A percentile compares a stretch with the other conserved stretches of the same genome.
These are phyloP conservation scores for Fomitopsis palustris DNA, from an alignment of 1,284 basidiomycete species.

Conservation along the genomic window DNA sequence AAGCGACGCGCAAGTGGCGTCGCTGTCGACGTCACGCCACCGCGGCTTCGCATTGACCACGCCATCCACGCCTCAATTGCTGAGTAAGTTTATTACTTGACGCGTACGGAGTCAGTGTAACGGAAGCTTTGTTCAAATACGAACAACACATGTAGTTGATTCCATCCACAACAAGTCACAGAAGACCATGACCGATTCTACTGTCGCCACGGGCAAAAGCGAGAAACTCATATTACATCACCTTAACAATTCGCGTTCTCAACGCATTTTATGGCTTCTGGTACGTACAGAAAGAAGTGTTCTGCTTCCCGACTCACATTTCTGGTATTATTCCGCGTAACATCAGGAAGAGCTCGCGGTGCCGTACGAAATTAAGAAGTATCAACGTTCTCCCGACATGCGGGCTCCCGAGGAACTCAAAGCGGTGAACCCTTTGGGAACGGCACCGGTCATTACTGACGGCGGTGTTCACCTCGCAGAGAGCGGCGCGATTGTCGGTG, in stretches of 20 bases:
- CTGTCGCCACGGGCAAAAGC: not conserved
- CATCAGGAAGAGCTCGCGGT: slow-evolving; percentile 46
- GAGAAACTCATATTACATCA: slow-evolving; percentile 36
- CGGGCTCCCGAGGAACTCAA: slow-evolving; percentile 36
- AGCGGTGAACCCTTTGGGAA: slow-evolving; percentile 29
- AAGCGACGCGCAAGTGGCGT: too few relatives aligned
- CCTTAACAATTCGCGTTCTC: slow-evolving; percentile 48
- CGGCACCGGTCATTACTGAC: slow-evolving; percentile 33
- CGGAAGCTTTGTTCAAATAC: too few relatives aligned
- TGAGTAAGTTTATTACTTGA: too few relatives aligned
- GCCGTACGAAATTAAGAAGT: slow-evolving; percentile 46
- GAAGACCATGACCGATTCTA: not conserved
- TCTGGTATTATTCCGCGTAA: not conserved
- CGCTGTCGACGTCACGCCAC: not conserved
- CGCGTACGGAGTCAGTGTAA: too few relatives aligned
- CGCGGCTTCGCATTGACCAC: too few relatives aligned
- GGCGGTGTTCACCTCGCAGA: slow-evolving; percentile 31
- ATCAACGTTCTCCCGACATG: slow-evolving; percentile 35
- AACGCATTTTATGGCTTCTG: slow-evolving; percentile 52
- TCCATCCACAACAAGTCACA: too few relatives aligned
- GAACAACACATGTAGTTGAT: too few relatives aligned
- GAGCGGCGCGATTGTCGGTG: slow-evolving; percentile 33
- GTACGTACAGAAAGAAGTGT: slow-evolving; percentile 22
- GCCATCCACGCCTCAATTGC: too few relatives aligned
- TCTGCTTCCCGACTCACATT: not conserved